Evolutionary conservation across 2,329 filamentous ascomycete genomes (phyloP).

Genomic region (Claviceps capensis): DNA sequence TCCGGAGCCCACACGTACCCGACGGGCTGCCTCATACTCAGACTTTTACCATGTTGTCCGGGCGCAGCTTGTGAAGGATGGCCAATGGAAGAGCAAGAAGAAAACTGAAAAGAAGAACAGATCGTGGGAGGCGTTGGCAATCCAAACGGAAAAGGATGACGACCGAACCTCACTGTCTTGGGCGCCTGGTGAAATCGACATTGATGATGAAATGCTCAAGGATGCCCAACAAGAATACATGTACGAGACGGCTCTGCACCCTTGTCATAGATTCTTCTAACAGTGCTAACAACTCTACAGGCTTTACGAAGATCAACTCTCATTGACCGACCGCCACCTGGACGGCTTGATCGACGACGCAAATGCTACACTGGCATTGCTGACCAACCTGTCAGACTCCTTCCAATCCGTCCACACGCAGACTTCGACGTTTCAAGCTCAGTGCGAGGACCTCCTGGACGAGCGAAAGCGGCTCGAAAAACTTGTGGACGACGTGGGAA

Average conservation of each 20-base stretch:
- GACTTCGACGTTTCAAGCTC: constrained; percentile 82
- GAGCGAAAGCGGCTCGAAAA: constrained; percentile 69
- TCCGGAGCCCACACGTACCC: constrained; percentile 49
- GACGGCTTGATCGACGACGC: constrained; percentile 67
- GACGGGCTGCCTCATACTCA: constrained; percentile 61
- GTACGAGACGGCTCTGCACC: constrained; percentile 32
- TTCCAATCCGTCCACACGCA: constrained; percentile 81
- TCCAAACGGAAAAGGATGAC: constrained; percentile 13
- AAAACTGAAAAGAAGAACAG: constrained; percentile 24
- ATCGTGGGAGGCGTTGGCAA: constrained; percentile 36
- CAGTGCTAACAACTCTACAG: constrained; percentile 28
- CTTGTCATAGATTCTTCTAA: background rate
- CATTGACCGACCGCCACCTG: constrained; percentile 69
- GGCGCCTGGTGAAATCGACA: constrained; percentile 14
- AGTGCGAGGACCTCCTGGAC: constrained; percentile 75
- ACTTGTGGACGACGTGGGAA: constrained; percentile 72
- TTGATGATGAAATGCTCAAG: constrained; percentile 58
- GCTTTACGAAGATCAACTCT: constrained; percentile 68
- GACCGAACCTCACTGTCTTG: constrained; percentile 2
- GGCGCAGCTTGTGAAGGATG: constrained; percentile 40
- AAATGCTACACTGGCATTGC: constrained; percentile 56
- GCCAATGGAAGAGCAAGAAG: constrained; percentile 24
- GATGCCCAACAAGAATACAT: constrained; percentile 77
- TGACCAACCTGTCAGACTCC: constrained; percentile 68
- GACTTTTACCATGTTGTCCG: constrained; percentile 57